Percentiles rank a stretch among this genome's conserved stretches.
phyloP scores from a whole-genome alignment of 352 stramenopile genomes.

The Globisporangium barbulae region DNA sequence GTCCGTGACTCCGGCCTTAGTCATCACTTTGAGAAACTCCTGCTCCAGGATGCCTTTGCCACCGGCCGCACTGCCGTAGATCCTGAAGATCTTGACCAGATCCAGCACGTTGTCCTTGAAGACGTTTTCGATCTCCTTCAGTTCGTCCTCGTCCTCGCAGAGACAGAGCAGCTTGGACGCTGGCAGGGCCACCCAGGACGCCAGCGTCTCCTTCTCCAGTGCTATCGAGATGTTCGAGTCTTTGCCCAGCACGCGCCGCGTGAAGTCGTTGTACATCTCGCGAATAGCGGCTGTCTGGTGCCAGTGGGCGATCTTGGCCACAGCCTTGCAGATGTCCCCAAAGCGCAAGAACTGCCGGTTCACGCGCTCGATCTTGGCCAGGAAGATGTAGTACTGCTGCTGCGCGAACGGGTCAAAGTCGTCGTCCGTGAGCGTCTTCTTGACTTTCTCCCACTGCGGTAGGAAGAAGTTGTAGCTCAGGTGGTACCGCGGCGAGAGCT shows the following conservation, averaged over 20 bases:
- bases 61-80: constrained; percentile 59
- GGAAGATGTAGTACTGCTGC: constrained; percentile 73
- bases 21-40: constrained; percentile 84
- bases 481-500: constrained; percentile 46
- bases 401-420: constrained; percentile 64
- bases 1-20: constrained; percentile 65
- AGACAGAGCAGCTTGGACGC: constrained; percentile 43
- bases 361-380: constrained; percentile 62
- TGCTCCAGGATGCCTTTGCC: constrained; percentile 75
- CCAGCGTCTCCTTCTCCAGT: constrained; percentile 68
- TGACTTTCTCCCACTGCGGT: constrained; percentile 69
- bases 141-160: constrained; percentile 63
- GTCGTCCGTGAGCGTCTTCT: constrained; percentile 49
- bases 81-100: constrained; percentile 77
- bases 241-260: constrained; percentile 55
- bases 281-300: constrained; percentile 46
- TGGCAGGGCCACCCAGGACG: constrained; percentile 51
- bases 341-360: constrained; percentile 61
- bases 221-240: constrained; percentile 69
- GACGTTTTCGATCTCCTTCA: constrained; percentile 54
- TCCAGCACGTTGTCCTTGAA: constrained; percentile 77
- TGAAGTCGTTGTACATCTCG: constrained; percentile 70
- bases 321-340: constrained; percentile 44
- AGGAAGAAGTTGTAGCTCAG: constrained; percentile 52
- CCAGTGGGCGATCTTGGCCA: constrained; percentile 46